Conservation (phyloP, 108 stramenopile species). For the Stephanodiscus minutulus region DNA sequence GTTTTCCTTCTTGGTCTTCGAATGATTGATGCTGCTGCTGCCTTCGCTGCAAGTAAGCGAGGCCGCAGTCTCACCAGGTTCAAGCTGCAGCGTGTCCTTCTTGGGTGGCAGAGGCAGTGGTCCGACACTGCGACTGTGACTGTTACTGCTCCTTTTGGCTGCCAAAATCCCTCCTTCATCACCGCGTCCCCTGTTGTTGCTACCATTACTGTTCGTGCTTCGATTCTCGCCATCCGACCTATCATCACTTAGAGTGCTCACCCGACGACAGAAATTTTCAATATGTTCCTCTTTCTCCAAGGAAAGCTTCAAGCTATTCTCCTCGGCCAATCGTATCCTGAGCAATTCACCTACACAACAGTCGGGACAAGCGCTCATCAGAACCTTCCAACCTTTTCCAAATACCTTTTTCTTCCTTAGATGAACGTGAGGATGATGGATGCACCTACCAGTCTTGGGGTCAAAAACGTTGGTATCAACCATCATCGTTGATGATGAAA, state of each 20-base stretch:
- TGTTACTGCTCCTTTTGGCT: not conserved
- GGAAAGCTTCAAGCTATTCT: slow-evolving; percentile 5
- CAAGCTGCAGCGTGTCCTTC: too few species aligned
- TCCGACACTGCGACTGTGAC: not conserved
- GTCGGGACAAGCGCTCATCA: slow-evolving; percentile 49
- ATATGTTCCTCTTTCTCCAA: not conserved
- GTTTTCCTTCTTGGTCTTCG: not conserved
- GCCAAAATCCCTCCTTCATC: not conserved
- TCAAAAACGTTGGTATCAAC: slow-evolving; percentile 38
- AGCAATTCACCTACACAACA: slow-evolving; percentile 44
- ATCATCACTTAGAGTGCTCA: too few species aligned
- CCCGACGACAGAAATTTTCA: not conserved
- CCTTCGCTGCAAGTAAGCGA: too few species aligned
- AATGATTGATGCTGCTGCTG: not conserved
- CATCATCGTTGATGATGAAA: not conserved
- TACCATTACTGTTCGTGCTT: too few species aligned
- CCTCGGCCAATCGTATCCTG: slow-evolving; percentile 17
- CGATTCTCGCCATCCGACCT: too few species aligned
- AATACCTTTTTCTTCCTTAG: slow-evolving; percentile 50
- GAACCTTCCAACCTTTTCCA: slow-evolving; percentile 44
- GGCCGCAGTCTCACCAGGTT: not conserved
- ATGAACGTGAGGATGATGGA: slow-evolving; percentile 42
- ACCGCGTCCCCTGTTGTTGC: not conserved
- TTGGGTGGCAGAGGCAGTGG: not conserved
- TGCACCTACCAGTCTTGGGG: slow-evolving; percentile 37